Percentiles rank a stretch among this genome's conserved stretches.
Conservation (phyloP, 2,329 filamentous ascomycete genomes). For the Cladosporium sp. region DNA sequence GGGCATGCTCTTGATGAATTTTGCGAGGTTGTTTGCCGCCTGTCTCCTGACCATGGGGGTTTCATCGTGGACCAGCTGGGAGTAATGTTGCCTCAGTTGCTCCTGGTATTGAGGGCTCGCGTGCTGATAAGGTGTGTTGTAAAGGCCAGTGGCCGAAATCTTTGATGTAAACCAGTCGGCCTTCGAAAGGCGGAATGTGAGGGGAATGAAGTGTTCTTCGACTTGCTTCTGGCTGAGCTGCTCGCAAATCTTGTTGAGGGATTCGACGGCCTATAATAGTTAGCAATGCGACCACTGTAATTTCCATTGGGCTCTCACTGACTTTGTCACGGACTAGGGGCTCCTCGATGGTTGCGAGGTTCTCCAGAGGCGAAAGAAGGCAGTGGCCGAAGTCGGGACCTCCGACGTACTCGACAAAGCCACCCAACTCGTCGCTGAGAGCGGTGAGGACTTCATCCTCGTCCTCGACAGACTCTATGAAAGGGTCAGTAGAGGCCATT, state of each 20-base stretch:
- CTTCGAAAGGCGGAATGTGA: slow-evolving; percentile 93
- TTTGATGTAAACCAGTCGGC: slow-evolving; percentile 99
- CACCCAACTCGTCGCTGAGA: slow-evolving; percentile 92
- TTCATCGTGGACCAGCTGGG: slow-evolving; percentile 92
- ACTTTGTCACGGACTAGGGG: slow-evolving; percentile 98
- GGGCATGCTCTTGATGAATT: slow-evolving; percentile 97
- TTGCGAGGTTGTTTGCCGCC: slow-evolving; percentile 91
- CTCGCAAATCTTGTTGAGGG: slow-evolving; percentile 97
- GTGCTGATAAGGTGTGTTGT: slow-evolving; percentile 90
- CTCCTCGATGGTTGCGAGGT: slow-evolving; percentile 97
- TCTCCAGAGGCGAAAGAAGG: slow-evolving; percentile 93
- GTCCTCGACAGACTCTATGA: slow-evolving; percentile 92
- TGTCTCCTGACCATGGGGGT: slow-evolving; percentile 98
- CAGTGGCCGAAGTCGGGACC: slow-evolving; percentile 93
- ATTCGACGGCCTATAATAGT: slow-evolving; percentile 81
- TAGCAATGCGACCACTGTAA: slow-evolving; percentile 27
- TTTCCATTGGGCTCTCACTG: slow-evolving; percentile 31
- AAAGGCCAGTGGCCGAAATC: slow-evolving; percentile 95
- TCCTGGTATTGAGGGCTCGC: slow-evolving; percentile 86
- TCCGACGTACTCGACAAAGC: slow-evolving; percentile 96
- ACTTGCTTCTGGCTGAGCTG: slow-evolving; percentile 89
- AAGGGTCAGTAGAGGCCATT: slow-evolving; percentile 33
- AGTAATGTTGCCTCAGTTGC: slow-evolving; percentile 86
- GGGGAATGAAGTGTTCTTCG: slow-evolving; percentile 95
- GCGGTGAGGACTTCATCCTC: slow-evolving; percentile 98